phyloP scores from a whole-genome alignment of 1,284 basidiomycete species.

The Anthracocystis walkeri region DNA sequence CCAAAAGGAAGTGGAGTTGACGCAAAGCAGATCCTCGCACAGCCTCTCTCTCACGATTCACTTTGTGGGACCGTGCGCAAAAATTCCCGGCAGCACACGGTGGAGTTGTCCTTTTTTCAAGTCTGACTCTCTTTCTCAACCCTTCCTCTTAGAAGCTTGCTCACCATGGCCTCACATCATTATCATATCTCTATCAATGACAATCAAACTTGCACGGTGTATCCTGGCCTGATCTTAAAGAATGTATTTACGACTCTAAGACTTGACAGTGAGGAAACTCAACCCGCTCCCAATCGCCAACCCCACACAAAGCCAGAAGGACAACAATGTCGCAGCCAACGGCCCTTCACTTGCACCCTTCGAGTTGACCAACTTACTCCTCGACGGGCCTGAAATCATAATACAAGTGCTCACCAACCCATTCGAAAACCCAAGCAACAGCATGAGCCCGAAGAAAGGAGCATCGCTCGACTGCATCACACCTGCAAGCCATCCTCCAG shows the following conservation, averaged over 20 bases:
- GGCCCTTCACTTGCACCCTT: slow-evolving; percentile 43
- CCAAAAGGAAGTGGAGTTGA: slow-evolving; percentile 10
- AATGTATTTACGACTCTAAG: slow-evolving; percentile 3
- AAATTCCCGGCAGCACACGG: background rate
- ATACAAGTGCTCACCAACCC: slow-evolving; percentile 59
- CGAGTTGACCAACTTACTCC: slow-evolving; percentile 39
- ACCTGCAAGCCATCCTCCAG: slow-evolving; percentile 18
- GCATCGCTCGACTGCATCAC: slow-evolving; percentile 49
- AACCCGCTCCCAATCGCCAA: slow-evolving; percentile 55
- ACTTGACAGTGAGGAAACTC: slow-evolving; percentile 54
- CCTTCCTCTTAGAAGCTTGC: too few species aligned
- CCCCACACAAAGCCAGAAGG: slow-evolving; percentile 63
- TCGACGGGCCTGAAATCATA: slow-evolving; percentile 55
- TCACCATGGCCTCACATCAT: too few species aligned
- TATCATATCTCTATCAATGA: too few species aligned
- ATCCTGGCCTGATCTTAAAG: too few species aligned
- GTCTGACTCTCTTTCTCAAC: background rate
- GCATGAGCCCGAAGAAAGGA: slow-evolving; percentile 56
- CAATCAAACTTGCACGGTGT: too few species aligned
- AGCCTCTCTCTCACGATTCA: background rate
- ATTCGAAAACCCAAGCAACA: slow-evolving; percentile 58
- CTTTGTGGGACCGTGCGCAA: slow-evolving; percentile 7
- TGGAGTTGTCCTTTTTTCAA: background rate
- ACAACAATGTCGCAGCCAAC: slow-evolving; percentile 56
- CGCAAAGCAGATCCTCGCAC: background rate